phyloP scores from a whole-genome alignment of 192 early-diverging fungal species.

The Coemansia sp. region DNA sequence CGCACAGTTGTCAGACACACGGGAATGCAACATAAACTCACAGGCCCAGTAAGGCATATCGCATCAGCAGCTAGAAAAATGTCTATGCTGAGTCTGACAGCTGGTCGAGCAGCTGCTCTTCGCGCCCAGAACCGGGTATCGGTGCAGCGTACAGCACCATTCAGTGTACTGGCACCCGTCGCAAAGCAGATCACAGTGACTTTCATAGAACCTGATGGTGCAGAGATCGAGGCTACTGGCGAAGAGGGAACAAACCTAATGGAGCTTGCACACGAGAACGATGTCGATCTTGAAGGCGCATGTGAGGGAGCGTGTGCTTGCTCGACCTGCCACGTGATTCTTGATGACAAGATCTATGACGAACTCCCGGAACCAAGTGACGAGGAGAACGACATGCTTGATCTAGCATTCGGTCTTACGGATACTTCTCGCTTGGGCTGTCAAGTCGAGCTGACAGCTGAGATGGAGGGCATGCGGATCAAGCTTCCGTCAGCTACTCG shows the following conservation, averaged over 20 bases:
- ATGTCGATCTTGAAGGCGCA: slow-evolving; percentile 94
- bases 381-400: slow-evolving; percentile 98
- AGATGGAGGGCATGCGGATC: slow-evolving; percentile 86
- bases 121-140: background rate
- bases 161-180: slow-evolving; percentile 13
- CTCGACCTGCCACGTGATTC: slow-evolving; percentile 93
- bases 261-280: slow-evolving; percentile 87
- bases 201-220: slow-evolving; percentile 83
- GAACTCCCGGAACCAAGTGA: slow-evolving; percentile 90
- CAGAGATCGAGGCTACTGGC: slow-evolving; percentile 71
- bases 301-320: slow-evolving; percentile 95
- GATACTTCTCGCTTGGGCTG: slow-evolving; percentile 96
- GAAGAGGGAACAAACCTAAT: slow-evolving; percentile 85
- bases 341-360: slow-evolving; percentile 77
- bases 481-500: slow-evolving; percentile 88
- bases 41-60: background rate
- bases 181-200: slow-evolving; percentile 62
- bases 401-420: slow-evolving; percentile 93
- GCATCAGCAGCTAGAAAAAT: background rate
- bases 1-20: slow-evolving; percentile 6
- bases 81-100: background rate
- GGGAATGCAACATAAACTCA: background rate
- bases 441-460: slow-evolving; percentile 81
- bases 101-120: background rate
- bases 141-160: slow-evolving; percentile 1